These are phyloP conservation scores for Colletotrichum gloeosporioides DNA, from an alignment of 2,329 filamentous ascomycete species.

Conservation along the genomic window DNA sequence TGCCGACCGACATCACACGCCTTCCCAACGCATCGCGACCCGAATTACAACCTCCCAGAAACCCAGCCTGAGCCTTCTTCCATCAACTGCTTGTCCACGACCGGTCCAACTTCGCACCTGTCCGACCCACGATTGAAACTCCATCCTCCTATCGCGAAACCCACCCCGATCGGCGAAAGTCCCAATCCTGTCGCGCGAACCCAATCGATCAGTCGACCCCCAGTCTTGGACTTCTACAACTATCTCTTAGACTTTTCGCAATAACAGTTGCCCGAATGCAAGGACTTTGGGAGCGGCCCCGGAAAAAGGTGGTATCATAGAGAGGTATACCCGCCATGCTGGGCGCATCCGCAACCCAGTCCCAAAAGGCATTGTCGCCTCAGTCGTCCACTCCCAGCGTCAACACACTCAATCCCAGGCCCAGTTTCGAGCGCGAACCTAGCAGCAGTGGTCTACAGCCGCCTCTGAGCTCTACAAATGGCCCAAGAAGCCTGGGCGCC, in stretches of 20 bases:
- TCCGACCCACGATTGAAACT: neutral
- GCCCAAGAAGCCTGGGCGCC: constrained; percentile 51
- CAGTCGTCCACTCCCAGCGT: constrained; percentile 41
- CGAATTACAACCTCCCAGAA: neutral
- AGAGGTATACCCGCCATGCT: constrained; percentile 46
- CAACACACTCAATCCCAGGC: constrained; percentile 38
- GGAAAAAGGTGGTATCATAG: constrained; percentile 24
- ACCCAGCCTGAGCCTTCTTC: neutral
- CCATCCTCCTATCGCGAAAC: neutral
- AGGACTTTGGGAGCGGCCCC: constrained; percentile 16
- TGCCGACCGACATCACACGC: neutral
- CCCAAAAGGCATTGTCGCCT: constrained; percentile 55
- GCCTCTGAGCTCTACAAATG: constrained; percentile 29
- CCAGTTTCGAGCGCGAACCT: constrained; percentile 63
- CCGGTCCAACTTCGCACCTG: neutral
- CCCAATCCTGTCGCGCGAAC: neutral
- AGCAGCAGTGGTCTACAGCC: constrained; percentile 50
- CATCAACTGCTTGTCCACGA: neutral
- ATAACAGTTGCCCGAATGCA: constrained; percentile 22
- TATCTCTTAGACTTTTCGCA: neutral
- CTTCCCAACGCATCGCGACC: neutral
- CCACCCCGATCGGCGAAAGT: neutral
- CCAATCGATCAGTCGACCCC: neutral
- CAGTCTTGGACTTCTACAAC: neutral
- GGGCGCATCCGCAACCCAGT: constrained; percentile 58